Evolutionary conservation across 2,329 filamentous ascomycete species (phyloP).

Genomic region (Colletotrichum somersetense): DNA sequence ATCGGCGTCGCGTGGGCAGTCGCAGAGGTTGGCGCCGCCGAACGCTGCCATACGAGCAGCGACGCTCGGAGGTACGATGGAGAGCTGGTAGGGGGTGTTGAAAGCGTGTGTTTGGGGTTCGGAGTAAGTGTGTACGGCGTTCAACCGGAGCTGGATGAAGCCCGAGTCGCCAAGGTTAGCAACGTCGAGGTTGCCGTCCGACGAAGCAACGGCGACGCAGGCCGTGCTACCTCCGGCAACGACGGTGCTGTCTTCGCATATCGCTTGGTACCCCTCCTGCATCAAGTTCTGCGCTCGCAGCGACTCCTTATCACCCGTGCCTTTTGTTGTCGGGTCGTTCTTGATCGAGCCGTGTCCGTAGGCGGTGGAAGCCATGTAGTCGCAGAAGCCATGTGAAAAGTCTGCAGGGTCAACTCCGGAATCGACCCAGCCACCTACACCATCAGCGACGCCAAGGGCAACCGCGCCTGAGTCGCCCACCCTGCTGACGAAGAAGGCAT

Average conservation of each 20-base stretch:
- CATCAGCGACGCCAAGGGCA: slow-evolving; percentile 91
- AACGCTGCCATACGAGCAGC: slow-evolving; percentile 85
- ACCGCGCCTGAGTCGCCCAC: slow-evolving; percentile 79
- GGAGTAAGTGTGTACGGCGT: slow-evolving; percentile 86
- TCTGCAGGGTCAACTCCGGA: slow-evolving; percentile 94
- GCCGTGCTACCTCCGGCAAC: slow-evolving; percentile 91
- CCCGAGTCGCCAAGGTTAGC: slow-evolving; percentile 97
- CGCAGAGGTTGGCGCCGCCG: slow-evolving; percentile 83
- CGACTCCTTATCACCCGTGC: slow-evolving; percentile 25
- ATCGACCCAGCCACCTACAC: slow-evolving; percentile 95
- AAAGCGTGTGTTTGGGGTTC: slow-evolving; percentile 94
- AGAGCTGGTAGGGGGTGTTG: slow-evolving; percentile 96
- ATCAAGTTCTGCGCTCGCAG: slow-evolving; percentile 65
- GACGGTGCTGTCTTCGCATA: slow-evolving; percentile 80
- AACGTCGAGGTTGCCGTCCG: slow-evolving; percentile 82
- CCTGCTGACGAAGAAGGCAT: slow-evolving; percentile 92
- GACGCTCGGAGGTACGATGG: slow-evolving; percentile 85
- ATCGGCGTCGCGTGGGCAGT: slow-evolving; percentile 86
- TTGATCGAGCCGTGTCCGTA: slow-evolving; percentile 63
- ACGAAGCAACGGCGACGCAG: slow-evolving; percentile 82
- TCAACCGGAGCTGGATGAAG: slow-evolving; percentile 87
- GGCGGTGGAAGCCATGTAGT: slow-evolving; percentile 88
- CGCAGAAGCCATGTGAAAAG: slow-evolving; percentile 93
- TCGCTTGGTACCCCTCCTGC: slow-evolving; percentile 85
- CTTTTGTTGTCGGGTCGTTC: slow-evolving; percentile 44